Evolutionary conservation across 192 early-diverging fungal species (phyloP), one percentile per base, ranked within the genome.

Genomic region (Allomyces macrogynus): DNA sequence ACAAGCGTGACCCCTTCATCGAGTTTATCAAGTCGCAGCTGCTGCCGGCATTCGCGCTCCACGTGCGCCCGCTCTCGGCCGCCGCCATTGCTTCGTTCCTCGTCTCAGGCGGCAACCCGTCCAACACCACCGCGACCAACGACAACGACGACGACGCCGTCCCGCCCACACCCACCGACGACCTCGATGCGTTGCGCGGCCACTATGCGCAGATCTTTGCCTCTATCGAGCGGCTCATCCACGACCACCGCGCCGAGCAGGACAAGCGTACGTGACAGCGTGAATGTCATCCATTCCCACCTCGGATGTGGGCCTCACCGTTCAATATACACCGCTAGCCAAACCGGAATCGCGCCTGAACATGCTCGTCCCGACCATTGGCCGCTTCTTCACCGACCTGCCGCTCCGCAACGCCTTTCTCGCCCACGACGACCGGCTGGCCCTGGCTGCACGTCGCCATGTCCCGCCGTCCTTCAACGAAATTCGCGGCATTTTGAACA

Each of bases 391-490:
- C 71, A 92, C 92, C 8, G 75, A 78, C 3, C 80, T 95, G 64
- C 90, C 90, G 22, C 76, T 95, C 23, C 74, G 75, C 18, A 76
- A 74, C 16, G 81, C 86, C 12, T 95, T 93, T 75, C 68, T 84
- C 61, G 68, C 67, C n/a, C 79, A 84, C 61, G 84, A 94, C 75
- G 65, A 67, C 2, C 75, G 78, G 42, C 71, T 88, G 64, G 77
- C 81, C 5, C 89, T 95, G 43, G 80, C 86, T 14, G 82, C 81
- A 0, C 80, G 92, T 65, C 81, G 84, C 27, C 86, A 84, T 69
- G 89, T 95, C 22, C 87, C 92, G 66, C 92, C 92, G 2, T 85
- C 82, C 66, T 95, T 95, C 78, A 95, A 95, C 79, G 92, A 95
- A 65, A 79, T 95, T 65, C 82, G 90, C 11, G 81, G 87, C 63